Base-by-base conservation (phyloP, 2,329 filamentous ascomycete genomes). In the Graphilbum ipis-grandicollis region DNA sequence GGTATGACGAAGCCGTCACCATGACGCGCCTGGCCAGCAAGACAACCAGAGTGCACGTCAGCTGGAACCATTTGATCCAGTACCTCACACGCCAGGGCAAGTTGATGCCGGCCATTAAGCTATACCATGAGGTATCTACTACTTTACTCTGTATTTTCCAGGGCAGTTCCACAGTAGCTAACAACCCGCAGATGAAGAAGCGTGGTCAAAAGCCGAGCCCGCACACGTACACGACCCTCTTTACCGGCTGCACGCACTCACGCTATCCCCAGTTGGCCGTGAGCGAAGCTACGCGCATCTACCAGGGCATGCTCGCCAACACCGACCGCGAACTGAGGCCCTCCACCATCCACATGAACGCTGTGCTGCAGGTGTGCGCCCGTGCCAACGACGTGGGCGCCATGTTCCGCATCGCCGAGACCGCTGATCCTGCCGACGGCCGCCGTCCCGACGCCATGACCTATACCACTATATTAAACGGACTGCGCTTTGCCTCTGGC, bases 121-220 rank as follows among this genome's bases (percentile, higher is more conserved):
- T 84, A n/a, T 94, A 75, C 59, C 93, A 94, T 54, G 88, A 96
- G 55, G 79, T 81, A 54, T 43, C 63, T 41, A 49, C n/a, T n/a
- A n/a, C n/a, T n/a, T n/a, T n/a, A n/a, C n/a, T n/a, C n/a, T n/a
- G n/a, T n/a, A n/a, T n/a, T n/a, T n/a, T n/a, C n/a, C n/a, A n/a
- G n/a, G n/a, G n/a, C n/a, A n/a, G n/a, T n/a, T n/a, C n/a, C n/a
- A n/a, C n/a, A n/a, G n/a, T n/a, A n/a, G n/a, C n/a, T n/a, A n/a
- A n/a, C n/a, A n/a, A n/a, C n/a, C n/a, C n/a, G n/a, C 46, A 83
- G 79, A 96, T 98, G 88, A 98, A 96, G 60, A 96, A 96, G 59
- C 71, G 85, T 42, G 77, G 66, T 5, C 79, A 92, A 48, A 63
- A 69, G 19, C 88, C 90, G 1, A 88, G 86, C 52, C 68, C 73